Conservation (phyloP, 345 rosid species). For the Gossypium longicalyx region DNA sequence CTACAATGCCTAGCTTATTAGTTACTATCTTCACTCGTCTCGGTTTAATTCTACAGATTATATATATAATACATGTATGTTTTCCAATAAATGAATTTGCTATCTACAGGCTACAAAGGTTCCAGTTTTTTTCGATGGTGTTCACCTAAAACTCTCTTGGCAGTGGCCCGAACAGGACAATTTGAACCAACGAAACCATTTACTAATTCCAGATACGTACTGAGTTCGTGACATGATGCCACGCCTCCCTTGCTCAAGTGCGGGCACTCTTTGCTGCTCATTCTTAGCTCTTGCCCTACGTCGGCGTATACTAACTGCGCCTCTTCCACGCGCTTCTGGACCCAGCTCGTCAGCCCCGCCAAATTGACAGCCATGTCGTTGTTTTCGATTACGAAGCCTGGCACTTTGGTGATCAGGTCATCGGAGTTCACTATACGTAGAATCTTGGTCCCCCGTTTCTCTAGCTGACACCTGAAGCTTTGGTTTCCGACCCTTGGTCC, state of each 20-base stretch:
- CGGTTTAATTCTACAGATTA: neutral
- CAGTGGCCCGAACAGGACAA: conserved; percentile 43
- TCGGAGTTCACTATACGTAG: conserved; percentile 61
- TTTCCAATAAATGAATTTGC: neutral
- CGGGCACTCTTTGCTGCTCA: conserved; percentile 47
- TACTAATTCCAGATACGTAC: conserved; percentile 48
- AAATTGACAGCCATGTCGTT: conserved; percentile 8
- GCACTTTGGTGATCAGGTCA: conserved; percentile 54
- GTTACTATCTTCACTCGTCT: neutral
- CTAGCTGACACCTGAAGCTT: conserved; percentile 44
- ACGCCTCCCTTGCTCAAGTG: conserved; percentile 24
- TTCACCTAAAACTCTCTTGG: conserved; percentile 11
- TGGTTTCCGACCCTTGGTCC: conserved; percentile 67
- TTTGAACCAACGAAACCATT: conserved; percentile 44
- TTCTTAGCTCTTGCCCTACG: conserved; percentile 47
- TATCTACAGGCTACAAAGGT: neutral
- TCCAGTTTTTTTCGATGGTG: neutral
- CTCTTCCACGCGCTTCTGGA: conserved; percentile 35
- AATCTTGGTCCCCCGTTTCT: conserved; percentile 45
- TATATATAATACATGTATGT: neutral
- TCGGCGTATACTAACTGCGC: conserved; percentile 52
- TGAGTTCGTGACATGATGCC: conserved; percentile 57
- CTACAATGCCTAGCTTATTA: neutral
- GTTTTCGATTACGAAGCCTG: conserved; percentile 46
- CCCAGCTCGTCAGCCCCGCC: conserved; percentile 37